Evolutionary conservation across 768 basidiomycete genomes (phyloP), one percentile per base, ranked within the genome.

Genomic region (Albatrellus ellisii): DNA sequence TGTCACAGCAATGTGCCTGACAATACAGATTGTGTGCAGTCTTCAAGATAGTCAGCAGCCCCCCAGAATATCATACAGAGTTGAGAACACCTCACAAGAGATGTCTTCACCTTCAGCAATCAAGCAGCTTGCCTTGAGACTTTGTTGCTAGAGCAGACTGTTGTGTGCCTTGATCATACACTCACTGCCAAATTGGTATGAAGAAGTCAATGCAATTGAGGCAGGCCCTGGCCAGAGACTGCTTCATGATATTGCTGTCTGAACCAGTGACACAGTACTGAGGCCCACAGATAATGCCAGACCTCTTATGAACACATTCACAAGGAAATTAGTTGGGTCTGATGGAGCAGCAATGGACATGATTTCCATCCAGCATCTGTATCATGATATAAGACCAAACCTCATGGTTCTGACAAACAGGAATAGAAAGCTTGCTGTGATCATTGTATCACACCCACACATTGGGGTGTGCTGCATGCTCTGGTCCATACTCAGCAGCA

Each of bases 401-500:
- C 12, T 6, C 22, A 35, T 37, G 3, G 5, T 2, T 14, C 22
- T 47, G n/a, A n/a, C 7, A 9, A 6, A 15, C 8, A 21, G 10
- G 36, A 12, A 12, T 15, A 9, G 2, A 26, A 17, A 61, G n/a
- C 77, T 54, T 57, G 83, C 81, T 27, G 72, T 73, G 36, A 87
- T 79, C 82, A 86, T 84, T 0, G 86, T 87, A 49, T 87, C 84
- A 45, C 84, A 80, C 21, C 85, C 83, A 47, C 66, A 67, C 33
- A 59, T 58, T 0, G 76, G 69, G 45, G 72, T 73, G 31, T 74
- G 69, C 15, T 45, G 31, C 12, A 8, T 11, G 15, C 15, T 39
- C 15, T 44, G 33, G 12, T 51, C 60, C 26, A 71, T 60, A 51
- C 80, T 86, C 39, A 76, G 52, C 21, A 86, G 64, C 0, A 78